Base-by-base conservation (phyloP, 352 stramenopile genomes). In the Globisporangium sylvaticum region DNA sequence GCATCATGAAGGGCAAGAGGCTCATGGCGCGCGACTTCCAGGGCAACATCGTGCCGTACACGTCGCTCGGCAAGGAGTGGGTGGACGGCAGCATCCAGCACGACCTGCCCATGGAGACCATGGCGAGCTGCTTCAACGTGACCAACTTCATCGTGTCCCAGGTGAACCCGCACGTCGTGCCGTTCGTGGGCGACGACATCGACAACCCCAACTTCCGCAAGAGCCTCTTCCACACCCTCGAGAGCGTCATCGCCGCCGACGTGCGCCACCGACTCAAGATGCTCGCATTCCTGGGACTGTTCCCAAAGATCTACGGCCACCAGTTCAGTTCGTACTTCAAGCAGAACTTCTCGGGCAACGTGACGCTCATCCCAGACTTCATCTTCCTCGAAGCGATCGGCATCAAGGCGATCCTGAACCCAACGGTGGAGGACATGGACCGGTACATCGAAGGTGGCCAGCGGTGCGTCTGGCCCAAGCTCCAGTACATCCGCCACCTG, bases 301-400 rank as follows among this genome's bases (percentile, higher is more conserved):
- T 94, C 58, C 79, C 88, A 1, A 86, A 83, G 67, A 88, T 89
- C 58, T 88, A 91, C 62, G 82, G 79, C 4, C 91, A 98, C 72
- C 80, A 89, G 58, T 85, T 85, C 65, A 88, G 79, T 58, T 84
- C 72, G 54, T 89, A 78, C 58, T 79, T 97, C 77, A 88, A 91
- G 55, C 93, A 98, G 79, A 97, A 98, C 68, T 99, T 99, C 74
- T 96, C 97, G 57, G 97, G 96, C 27, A 97, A 98, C 75, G 90
- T 99, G 57, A 99, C 96, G 20, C 80, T 99, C 58, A 96, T 97
- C 79, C 80, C 89, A 8, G 87, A 91, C 42, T 92, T 98, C 64
- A 76, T 95, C 57, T 91, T 91, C 53, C 65, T 97, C 8, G 82
- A 95, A 46, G 79, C 78, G 4, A 93, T 92, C 44, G 84, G 88